Evolutionary conservation across 495 filamentous ascomycete species (phyloP).

Genomic region (Opeltia flavorubescens): DNA sequence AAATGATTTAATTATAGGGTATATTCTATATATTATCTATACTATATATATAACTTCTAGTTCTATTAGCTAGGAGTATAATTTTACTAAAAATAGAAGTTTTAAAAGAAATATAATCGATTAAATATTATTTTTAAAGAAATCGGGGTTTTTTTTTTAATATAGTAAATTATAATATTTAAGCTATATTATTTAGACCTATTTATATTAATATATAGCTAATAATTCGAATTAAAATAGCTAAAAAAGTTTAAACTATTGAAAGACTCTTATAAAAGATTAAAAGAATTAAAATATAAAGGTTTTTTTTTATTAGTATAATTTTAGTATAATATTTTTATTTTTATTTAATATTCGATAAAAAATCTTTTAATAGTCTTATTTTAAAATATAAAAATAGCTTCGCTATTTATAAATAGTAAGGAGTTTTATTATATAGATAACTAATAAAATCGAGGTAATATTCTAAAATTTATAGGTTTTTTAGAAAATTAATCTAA

Average conservation of each 20-base stretch:
- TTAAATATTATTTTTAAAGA: neutral
- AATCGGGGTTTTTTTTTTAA: neutral
- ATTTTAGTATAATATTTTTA: neutral
- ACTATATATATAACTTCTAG: neutral
- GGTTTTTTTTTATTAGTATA: neutral
- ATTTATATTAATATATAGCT: constrained; percentile 5
- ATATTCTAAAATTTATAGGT: neutral
- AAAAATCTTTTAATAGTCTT: neutral
- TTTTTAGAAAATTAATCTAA: too few relatives aligned
- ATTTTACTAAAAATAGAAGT: neutral
- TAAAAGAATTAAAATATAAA: neutral
- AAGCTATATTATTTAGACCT: constrained; percentile 4
- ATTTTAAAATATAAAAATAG: constrained; percentile 1
- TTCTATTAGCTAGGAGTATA: constrained; percentile 2
- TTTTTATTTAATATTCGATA: neutral
- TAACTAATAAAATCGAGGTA: neutral
- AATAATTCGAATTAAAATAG: too few relatives aligned
- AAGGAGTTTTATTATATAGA: neutral
- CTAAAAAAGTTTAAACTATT: too few relatives aligned
- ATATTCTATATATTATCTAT: neutral
- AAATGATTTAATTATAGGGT: neutral
- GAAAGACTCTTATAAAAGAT: neutral
- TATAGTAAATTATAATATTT: constrained; percentile 6
- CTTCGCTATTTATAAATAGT: neutral
- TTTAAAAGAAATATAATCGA: constrained; percentile 6